Percentiles rank a stretch among this genome's conserved stretches.
These are phyloP conservation scores for Mycena epipterygia DNA, from an alignment of 768 basidiomycete species.

Conservation along the genomic window DNA sequence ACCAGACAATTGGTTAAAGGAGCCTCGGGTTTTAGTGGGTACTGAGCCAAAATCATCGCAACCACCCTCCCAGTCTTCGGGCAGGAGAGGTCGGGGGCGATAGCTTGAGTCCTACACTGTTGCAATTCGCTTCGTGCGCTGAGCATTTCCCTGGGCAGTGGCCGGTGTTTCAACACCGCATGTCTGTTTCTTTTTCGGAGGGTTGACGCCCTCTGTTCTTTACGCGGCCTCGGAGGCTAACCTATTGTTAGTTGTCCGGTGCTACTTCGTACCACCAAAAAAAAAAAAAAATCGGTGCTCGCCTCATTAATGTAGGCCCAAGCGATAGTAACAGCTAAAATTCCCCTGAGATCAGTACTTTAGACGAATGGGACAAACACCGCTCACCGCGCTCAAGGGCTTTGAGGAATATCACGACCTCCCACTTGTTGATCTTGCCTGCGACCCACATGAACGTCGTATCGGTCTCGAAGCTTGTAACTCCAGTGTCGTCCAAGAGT, in stretches of 20 bases:
- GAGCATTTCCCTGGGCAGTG: constrained; percentile 1
- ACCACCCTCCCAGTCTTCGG: not conserved
- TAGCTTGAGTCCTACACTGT: constrained; percentile 4
- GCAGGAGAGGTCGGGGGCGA: not conserved
- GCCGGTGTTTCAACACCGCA: no score
- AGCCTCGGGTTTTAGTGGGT: constrained; percentile 31
- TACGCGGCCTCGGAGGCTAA: constrained; percentile 9
- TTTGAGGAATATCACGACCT: constrained; percentile 19
- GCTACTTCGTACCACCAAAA: not conserved
- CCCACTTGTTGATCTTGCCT: constrained; percentile 22
- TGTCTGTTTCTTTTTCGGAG: constrained; percentile 3
- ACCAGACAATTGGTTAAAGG: not conserved
- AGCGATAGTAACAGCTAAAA: constrained; percentile 9
- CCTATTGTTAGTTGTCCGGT: not conserved
- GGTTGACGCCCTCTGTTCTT: not conserved
- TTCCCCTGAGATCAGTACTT: not conserved
- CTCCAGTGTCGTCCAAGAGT: constrained; percentile 16
- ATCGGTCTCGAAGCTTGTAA: constrained; percentile 25
- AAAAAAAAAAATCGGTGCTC: constrained; percentile 6
- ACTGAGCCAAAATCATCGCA: constrained; percentile 18
- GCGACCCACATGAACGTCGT: constrained; percentile 12
- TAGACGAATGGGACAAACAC: not conserved
- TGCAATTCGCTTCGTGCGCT: not conserved
- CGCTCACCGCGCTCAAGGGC: constrained; percentile 17
- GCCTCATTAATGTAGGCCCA: not conserved